phyloP scores from a whole-genome alignment of 179 eudicot genomes.

The Silene vulgaris region DNA sequence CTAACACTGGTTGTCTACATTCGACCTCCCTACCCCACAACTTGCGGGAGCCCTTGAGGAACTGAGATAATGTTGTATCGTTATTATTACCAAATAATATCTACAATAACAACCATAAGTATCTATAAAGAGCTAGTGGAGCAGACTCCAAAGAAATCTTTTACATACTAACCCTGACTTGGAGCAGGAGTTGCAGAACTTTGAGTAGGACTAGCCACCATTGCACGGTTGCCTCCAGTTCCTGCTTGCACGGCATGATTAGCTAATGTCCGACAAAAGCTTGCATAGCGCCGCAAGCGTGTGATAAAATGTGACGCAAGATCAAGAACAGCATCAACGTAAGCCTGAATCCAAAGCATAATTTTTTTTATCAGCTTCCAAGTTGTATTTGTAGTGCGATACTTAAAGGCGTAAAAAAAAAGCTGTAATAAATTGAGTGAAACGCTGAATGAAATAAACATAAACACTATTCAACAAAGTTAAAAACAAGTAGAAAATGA shows the following conservation, averaged over 20 bases:
- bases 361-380: neutral
- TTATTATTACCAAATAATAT: neutral
- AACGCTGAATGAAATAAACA: no score
- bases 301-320: conserved; percentile 96
- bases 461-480: no score
- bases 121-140: neutral
- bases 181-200: conserved; percentile 66
- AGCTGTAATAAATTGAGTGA: neutral
- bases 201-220: conserved; percentile 91
- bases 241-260: conserved; percentile 90
- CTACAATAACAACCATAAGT: neutral
- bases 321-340: conserved; percentile 95
- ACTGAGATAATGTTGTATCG: neutral
- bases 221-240: conserved; percentile 70
- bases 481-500: no score
- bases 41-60: neutral
- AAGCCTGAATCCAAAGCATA: conserved; percentile 50
- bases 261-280: conserved; percentile 95
- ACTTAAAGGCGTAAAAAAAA: neutral
- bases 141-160: neutral
- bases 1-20: no score
- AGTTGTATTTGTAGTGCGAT: neutral
- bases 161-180: conserved; percentile 60
- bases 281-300: conserved; percentile 92
- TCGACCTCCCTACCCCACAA: no score